Evolutionary conservation across 2,329 filamentous ascomycete genomes (phyloP).

Genomic region (Fusarium pseudocircinatum): DNA sequence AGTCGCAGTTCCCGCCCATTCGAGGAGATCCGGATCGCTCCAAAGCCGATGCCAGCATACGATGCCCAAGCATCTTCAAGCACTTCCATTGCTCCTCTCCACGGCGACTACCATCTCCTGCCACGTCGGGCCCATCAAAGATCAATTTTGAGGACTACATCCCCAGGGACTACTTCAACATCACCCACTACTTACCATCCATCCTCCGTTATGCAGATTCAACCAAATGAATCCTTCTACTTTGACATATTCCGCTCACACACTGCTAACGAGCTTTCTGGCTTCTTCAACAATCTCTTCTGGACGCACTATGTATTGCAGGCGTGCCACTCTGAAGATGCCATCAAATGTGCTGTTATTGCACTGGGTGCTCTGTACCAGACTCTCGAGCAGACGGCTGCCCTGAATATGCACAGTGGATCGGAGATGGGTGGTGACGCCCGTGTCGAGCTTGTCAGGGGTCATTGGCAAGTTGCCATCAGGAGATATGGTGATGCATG

Average conservation of each 20-base stretch:
- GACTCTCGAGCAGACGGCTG: slow-evolving; percentile 67
- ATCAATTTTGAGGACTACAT: slow-evolving; percentile 29
- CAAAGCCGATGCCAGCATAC: slow-evolving; percentile 52
- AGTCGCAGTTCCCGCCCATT: slow-evolving; percentile 57
- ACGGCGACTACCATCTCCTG: slow-evolving; percentile 42
- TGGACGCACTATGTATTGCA: slow-evolving; percentile 72
- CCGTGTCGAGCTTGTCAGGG: slow-evolving; percentile 48
- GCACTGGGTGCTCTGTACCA: slow-evolving; percentile 74
- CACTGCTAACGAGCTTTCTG: slow-evolving; percentile 70
- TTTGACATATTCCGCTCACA: slow-evolving; percentile 70
- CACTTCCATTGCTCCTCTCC: slow-evolving; percentile 24
- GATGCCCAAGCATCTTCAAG: slow-evolving; percentile 30
- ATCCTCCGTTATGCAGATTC: slow-evolving; percentile 57
- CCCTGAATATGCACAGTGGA: slow-evolving; percentile 53
- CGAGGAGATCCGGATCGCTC: slow-evolving; percentile 61
- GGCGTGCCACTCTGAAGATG: slow-evolving; percentile 68
- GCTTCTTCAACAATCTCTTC: slow-evolving; percentile 73
- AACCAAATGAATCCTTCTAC: slow-evolving; percentile 64
- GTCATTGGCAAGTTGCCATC: slow-evolving; percentile 69
- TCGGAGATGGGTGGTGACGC: slow-evolving; percentile 22
- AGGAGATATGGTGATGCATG: slow-evolving; percentile 68
- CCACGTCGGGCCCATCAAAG: slow-evolving; percentile 46
- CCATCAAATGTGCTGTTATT: slow-evolving; percentile 72
- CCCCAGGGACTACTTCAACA: slow-evolving; percentile 39
- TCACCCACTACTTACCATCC: slow-evolving; percentile 54